A percentile compares a stretch with the other conserved stretches of the same genome.
These are phyloP conservation scores for Andrographis paniculata DNA, from an alignment of 305 asterid genomes.

Conservation along the genomic window DNA sequence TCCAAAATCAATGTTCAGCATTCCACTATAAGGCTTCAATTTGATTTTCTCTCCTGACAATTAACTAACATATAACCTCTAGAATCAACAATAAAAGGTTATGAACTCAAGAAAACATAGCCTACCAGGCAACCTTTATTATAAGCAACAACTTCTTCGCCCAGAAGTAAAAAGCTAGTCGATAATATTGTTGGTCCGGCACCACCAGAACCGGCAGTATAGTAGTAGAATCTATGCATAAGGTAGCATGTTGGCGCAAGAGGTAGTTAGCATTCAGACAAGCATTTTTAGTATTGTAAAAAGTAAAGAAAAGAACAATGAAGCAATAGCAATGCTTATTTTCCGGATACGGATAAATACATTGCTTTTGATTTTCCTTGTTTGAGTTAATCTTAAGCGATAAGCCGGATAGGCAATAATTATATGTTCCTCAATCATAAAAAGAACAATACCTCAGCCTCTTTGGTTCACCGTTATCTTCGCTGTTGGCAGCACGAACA, in stretches of 20 bases:
- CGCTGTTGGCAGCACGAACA: conserved; percentile 57
- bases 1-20: conserved; percentile 87
- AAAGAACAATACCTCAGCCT: conserved; percentile 53
- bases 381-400: not conserved
- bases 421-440: not conserved
- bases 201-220: conserved; percentile 97
- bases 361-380: too few species aligned
- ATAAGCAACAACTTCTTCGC: conserved; percentile 90
- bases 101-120: not conserved
- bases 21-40: conserved; percentile 83
- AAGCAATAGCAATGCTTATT: too few species aligned
- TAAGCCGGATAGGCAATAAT: not conserved
- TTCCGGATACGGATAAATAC: too few species aligned
- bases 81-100: not conserved
- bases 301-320: too few species aligned
- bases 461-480: conserved; percentile 58
- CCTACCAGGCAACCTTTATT: conserved; percentile 50
- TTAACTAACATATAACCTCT: conserved; percentile 8
- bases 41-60: conserved; percentile 60
- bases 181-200: conserved; percentile 92
- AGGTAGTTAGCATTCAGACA: not conserved
- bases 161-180: conserved; percentile 88
- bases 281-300: too few species aligned
- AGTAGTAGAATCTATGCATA: conserved; percentile 70
- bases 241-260: conserved; percentile 14